Evolutionary conservation across 441 rosid genomes (phyloP).

Genomic region (Kokia cookei): DNA sequence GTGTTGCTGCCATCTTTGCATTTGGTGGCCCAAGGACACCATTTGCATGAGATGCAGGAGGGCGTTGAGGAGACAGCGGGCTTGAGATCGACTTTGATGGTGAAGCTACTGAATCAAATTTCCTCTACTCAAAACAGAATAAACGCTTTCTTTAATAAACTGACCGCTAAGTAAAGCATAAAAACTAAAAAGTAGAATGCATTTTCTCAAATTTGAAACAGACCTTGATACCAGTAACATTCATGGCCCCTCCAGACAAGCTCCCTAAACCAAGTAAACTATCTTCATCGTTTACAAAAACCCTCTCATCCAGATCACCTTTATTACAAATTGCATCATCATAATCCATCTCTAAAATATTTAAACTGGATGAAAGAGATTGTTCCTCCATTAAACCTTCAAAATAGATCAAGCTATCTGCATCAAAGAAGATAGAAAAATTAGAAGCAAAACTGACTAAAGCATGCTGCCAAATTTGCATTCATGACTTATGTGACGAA

Average conservation of each 20-base stretch:
- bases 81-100: slow-evolving; percentile 72
- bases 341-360: slow-evolving; percentile 67
- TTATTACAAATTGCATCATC: slow-evolving; percentile 51
- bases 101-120: slow-evolving; percentile 65
- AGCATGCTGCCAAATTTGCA: not conserved
- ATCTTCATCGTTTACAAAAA: slow-evolving; percentile 77
- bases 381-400: slow-evolving; percentile 75
- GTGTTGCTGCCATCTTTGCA: slow-evolving; percentile 67
- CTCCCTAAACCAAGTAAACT: slow-evolving; percentile 80
- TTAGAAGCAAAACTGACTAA: not conserved
- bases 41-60: slow-evolving; percentile 60
- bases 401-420: slow-evolving; percentile 87
- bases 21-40: slow-evolving; percentile 38
- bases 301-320: slow-evolving; percentile 83
- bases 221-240: slow-evolving; percentile 63
- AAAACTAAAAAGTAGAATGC: not conserved
- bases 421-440: slow-evolving; percentile 22
- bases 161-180: not conserved
- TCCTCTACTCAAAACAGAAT: slow-evolving; percentile 42
- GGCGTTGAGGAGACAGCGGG: slow-evolving; percentile 75
- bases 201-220: slow-evolving; percentile 7
- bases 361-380: slow-evolving; percentile 54
- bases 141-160: not conserved
- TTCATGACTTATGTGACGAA: slow-evolving; percentile 14
- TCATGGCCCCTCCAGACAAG: slow-evolving; percentile 61